Base-by-base conservation (phyloP, 208 protist species). In the Trypanosoma theileri region DNA sequence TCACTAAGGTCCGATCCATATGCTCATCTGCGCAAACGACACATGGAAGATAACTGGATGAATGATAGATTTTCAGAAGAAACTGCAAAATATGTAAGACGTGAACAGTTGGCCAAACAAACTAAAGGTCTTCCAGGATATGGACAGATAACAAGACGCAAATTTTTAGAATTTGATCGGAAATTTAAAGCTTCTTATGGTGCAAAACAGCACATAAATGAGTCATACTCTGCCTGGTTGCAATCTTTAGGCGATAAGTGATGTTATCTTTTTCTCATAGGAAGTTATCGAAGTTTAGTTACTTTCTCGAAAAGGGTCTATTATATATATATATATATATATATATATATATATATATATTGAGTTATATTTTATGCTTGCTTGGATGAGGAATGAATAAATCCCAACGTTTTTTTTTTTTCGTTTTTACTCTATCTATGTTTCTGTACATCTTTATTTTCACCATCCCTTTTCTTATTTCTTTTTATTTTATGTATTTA, bases 11-110 rank as follows among this genome's bases (percentile, higher is more conserved):
- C 48, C 7, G 91, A 96, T 71, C 88, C 91, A 8, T 96, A 96
- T 66, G 77, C 91, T 13, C 91, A 96, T 68, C 71, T 96, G 48
- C 80, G 91, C 57, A 96, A 93, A 74, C 85, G 88, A 13, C 91
- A 96, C 66, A 91, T 94, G 84, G 87, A 96, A 64, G 88, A 94
- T 71, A 94, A 89, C 71, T 96, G 88, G 86, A 91, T 96, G 85
- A 91, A 96, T 66, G 87, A 96, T 63, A 81, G 80, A 65, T 96
- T 92, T 63, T 92, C 85, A 0, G 91, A 96, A 66, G 82, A 93
- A 59, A 72, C 81, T 4, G 86, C 86, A 48, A 82, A 77, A 73
- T 89, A 89, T 66, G 75, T 96, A 22, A 91, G 72, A 24, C 83
- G 88, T 2, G 81, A 88, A 22, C 66, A 81, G n/a, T 66, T 96